Evolutionary conservation across 2,329 filamentous ascomycete species (phyloP).

Genomic region (Blastomyces gilchristii): DNA sequence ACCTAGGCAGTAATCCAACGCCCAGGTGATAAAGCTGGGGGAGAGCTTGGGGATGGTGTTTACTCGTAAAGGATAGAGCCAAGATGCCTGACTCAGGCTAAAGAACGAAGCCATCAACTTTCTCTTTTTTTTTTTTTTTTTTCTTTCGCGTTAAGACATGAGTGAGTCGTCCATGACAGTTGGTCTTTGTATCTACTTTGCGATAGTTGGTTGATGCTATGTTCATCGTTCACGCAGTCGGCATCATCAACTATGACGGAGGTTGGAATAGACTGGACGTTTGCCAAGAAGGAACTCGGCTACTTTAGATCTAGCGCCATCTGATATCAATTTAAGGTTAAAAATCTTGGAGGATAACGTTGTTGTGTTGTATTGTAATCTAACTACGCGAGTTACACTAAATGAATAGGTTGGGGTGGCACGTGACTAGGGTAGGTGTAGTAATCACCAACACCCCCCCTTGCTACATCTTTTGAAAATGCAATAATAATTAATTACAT

Average conservation of each 20-base stretch:
- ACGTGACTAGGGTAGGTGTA: no score
- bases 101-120: slow-evolving; percentile 15
- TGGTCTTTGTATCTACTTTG: not conserved
- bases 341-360: no score
- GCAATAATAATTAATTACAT: no score
- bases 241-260: not conserved
- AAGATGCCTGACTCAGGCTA: slow-evolving; percentile 29
- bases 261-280: not conserved
- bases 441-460: no score
- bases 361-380: no score
- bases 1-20: not conserved
- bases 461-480: no score
- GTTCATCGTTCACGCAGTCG: not conserved
- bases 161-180: not conserved
- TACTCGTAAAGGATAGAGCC: slow-evolving; percentile 42
- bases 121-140: not conserved
- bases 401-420: no score
- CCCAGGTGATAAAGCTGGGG: not conserved
- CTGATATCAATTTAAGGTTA: slow-evolving; percentile 2
- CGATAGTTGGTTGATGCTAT: not conserved
- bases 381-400: no score
- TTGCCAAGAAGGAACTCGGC: not conserved
- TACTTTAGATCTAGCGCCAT: not conserved
- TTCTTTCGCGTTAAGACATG: not conserved
- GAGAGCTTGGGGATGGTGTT: slow-evolving; percentile 12